Base-by-base conservation (phyloP, 257 asterid genomes). In the Plantago ovata region DNA sequence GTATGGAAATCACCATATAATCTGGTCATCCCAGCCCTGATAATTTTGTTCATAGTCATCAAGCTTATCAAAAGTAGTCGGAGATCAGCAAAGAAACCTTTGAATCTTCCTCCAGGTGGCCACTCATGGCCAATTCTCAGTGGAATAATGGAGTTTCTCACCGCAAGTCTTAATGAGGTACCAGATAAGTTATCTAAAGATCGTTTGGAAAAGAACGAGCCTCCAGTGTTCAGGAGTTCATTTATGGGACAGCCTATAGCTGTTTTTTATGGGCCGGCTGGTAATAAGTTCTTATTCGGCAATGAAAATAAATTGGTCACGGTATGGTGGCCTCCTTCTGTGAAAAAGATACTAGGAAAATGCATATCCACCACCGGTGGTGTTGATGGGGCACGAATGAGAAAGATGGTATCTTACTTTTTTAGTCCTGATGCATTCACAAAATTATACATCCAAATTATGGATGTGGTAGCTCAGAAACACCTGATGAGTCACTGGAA, bases 301-400 rank as follows among this genome's bases (percentile, higher is more conserved):
- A 84, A 79, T 12, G 82, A 73, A 24, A 76, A 76, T 53, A 84
- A 84, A 66, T 46, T 78, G 39, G 79, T 84, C 38, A 69, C 60
- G 0, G 44, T 46, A 2, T 84, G 94, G 89, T 75, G 82, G 81
- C 85, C 85, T 0, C 6, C 47, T 13, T 65, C 79, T 6, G 68
- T 72, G 6, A 66, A 54, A 20, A 60, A 63, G 58, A n/a, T 80
- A 43, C 69, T 80, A 1, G 77, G 78, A 5, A 14, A 14, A 13
- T 67, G 81, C 54, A 7, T 77, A 15, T 1, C 69, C 4, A 79
- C 72, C 1, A 52, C 65, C 8, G 65, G 21, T 10, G 80, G 82
- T 6, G 63, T 56, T 0, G 79, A 83, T 58, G 91, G 76, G 7
- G 61, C 60, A 65, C 51, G 9, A n/a, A 75, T 67, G 73, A 75